Conservation (phyloP, 495 filamentous ascomycete species). For the Massariosphaeria phaeospora region DNA sequence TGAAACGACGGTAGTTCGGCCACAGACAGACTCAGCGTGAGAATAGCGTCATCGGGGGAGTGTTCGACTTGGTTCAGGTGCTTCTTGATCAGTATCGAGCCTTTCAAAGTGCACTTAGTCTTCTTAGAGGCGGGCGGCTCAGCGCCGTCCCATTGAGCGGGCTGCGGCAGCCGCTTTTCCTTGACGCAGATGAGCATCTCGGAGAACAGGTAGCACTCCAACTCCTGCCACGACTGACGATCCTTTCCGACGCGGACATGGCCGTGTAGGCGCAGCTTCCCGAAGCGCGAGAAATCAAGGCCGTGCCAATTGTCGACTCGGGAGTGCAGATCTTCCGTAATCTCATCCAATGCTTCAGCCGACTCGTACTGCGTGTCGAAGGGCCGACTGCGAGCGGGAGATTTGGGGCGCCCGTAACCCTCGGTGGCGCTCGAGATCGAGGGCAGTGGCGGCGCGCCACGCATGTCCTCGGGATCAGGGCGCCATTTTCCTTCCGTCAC, state of each 20-base stretch:
- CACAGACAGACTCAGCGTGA: conserved; percentile 88
- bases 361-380: conserved; percentile 45
- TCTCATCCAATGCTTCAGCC: conserved; percentile 67
- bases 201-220: conserved; percentile 94
- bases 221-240: conserved; percentile 93
- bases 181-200: conserved; percentile 99
- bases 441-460: conserved; percentile 54
- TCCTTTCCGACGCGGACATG: conserved; percentile 94
- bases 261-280: conserved; percentile 86
- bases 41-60: conserved; percentile 66
- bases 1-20: conserved; percentile 95
- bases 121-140: conserved; percentile 47
- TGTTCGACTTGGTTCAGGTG: conserved; percentile 89
- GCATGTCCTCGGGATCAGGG: conserved; percentile 77
- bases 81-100: conserved; percentile 97
- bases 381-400: conserved; percentile 31
- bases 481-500: conserved; percentile 90
- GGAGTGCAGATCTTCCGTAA: conserved; percentile 77
- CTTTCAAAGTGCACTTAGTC: conserved; percentile 82
- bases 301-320: conserved; percentile 99
- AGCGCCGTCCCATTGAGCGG: conserved; percentile 58
- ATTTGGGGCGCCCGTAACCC: conserved; percentile 26
- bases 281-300: conserved; percentile 90
- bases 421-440: conserved; percentile 43
- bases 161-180: conserved; percentile 71